A percentile compares a stretch with the other conserved stretches of the same genome.
These are phyloP conservation scores for Kwoniella sp. DNA, from an alignment of 768 basidiomycete species.

Conservation along the genomic window DNA sequence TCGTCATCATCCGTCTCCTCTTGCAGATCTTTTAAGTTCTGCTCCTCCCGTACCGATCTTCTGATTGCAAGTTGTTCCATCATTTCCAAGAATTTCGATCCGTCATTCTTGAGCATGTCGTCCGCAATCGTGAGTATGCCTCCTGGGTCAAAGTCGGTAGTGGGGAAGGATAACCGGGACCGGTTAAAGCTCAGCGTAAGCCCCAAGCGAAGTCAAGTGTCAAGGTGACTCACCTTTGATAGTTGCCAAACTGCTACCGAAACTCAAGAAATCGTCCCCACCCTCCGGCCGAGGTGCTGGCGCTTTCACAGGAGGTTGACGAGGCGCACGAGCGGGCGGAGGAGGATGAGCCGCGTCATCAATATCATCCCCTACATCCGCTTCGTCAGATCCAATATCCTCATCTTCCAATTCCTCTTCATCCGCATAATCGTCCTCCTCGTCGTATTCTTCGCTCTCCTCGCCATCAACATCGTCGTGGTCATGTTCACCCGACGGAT, in stretches of 20 bases:
- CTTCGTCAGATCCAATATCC: constrained; percentile 40
- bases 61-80: constrained; percentile 98
- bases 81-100: constrained; percentile 99
- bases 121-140: constrained; percentile 98
- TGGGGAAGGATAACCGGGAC: constrained; percentile 21
- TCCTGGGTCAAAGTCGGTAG: constrained; percentile 60
- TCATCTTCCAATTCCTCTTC: constrained; percentile 52
- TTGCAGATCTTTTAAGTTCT: constrained; percentile 64
- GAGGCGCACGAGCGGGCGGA: constrained; percentile 21
- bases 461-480: constrained; percentile 57
- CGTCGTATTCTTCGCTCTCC: constrained; percentile 59
- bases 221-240: constrained; percentile 60
- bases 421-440: constrained; percentile 50
- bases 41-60: constrained; percentile 87
- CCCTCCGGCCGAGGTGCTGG: constrained; percentile 35
- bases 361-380: constrained; percentile 59
- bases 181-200: constrained; percentile 49
- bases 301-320: constrained; percentile 34
- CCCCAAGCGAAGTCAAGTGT: constrained; percentile 21
- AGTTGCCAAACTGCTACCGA: constrained; percentile 74
- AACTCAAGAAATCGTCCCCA: constrained; percentile 72
- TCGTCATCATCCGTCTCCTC: constrained; percentile 68
- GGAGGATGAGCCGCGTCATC: constrained; percentile 65
- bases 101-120: constrained; percentile 96
- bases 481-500: constrained; percentile 28